These are phyloP conservation scores for Globisporangium alternatum DNA, from an alignment of 352 stramenopile species.

Conservation along the genomic window DNA sequence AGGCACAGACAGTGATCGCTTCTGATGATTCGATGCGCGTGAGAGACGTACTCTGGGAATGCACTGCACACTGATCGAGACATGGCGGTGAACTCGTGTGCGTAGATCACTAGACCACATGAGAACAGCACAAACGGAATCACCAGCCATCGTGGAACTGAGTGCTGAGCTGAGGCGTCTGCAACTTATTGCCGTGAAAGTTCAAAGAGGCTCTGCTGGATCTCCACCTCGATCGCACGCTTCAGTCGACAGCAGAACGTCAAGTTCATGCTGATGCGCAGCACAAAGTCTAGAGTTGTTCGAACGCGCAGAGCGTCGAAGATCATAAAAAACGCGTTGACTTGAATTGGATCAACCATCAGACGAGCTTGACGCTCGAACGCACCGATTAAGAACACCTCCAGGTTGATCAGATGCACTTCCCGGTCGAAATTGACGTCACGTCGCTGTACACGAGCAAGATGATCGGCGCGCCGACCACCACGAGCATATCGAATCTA, in stretches of 20 bases:
- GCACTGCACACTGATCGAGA: conserved; percentile 14
- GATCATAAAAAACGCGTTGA: conserved; percentile 25
- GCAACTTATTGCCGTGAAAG: neutral
- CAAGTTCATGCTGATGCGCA: conserved; percentile 32
- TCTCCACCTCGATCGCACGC: conserved; percentile 23
- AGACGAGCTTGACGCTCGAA: conserved; percentile 31
- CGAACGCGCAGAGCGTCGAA: conserved; percentile 35
- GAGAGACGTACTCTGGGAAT: conserved; percentile 24
- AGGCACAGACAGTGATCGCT: conserved; percentile 24
- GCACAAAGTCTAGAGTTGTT: conserved; percentile 19
- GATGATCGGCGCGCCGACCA: conserved; percentile 25
- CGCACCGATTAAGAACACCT: conserved; percentile 12
- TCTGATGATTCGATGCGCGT: conserved; percentile 20
- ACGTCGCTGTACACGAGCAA: conserved; percentile 23
- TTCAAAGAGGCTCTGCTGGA: neutral
- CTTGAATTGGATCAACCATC: conserved; percentile 23
- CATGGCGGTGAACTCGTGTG: conserved; percentile 2
- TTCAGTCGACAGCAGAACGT: conserved; percentile 35
- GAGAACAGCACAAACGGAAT: conserved; percentile 17
- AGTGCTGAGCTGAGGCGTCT: neutral
- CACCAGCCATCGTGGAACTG: conserved; percentile 5
- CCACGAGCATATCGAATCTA: conserved; percentile 31
- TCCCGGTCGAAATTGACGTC: conserved; percentile 34
- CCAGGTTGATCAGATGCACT: conserved; percentile 20
- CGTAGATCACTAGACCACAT: conserved; percentile 11